Conservation (phyloP, 2,329 filamentous ascomycete genomes). For the Fusarium mexicanum region DNA sequence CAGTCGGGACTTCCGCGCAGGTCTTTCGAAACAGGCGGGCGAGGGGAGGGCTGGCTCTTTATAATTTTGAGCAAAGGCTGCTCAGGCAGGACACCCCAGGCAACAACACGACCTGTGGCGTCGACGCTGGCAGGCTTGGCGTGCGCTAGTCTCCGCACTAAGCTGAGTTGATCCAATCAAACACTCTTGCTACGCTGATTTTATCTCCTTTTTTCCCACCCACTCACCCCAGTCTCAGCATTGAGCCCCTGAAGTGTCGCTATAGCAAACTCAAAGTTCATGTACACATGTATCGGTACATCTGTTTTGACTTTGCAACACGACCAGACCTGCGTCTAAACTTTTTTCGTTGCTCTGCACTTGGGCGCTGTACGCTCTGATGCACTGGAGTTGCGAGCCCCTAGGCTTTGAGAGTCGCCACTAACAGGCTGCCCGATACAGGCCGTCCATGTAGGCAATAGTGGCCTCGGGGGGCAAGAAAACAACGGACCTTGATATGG, state of each 20-base stretch:
- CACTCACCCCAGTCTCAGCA: conserved; percentile 46
- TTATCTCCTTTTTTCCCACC: conserved; percentile 52
- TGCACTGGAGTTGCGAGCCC: conserved; percentile 14
- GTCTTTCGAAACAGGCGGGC: conserved; percentile 58
- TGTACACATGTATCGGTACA: conserved; percentile 28
- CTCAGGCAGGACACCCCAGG: conserved; percentile 54
- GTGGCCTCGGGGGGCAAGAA: too few species aligned
- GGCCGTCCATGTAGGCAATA: conserved; percentile 2
- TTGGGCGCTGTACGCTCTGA: neutral
- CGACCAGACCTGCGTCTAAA: conserved; percentile 7
- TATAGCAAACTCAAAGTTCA: conserved; percentile 44
- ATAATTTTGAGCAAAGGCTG: conserved; percentile 61
- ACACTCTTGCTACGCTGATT: conserved; percentile 42
- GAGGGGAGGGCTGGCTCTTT: conserved; percentile 65
- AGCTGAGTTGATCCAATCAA: conserved; percentile 52
- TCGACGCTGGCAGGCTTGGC: conserved; percentile 52
- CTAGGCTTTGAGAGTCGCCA: conserved; percentile 30
- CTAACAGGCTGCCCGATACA: conserved; percentile 21
- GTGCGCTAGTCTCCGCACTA: conserved; percentile 51
- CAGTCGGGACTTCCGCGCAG: conserved; percentile 66
- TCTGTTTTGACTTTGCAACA: conserved; percentile 9
- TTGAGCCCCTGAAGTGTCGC: conserved; percentile 53
- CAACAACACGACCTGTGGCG: conserved; percentile 57
- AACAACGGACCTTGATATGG: too few species aligned
- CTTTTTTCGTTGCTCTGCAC: neutral